Conservation (phyloP, 139 green algal genomes). For the Chlamydomonas sp. region DNA sequence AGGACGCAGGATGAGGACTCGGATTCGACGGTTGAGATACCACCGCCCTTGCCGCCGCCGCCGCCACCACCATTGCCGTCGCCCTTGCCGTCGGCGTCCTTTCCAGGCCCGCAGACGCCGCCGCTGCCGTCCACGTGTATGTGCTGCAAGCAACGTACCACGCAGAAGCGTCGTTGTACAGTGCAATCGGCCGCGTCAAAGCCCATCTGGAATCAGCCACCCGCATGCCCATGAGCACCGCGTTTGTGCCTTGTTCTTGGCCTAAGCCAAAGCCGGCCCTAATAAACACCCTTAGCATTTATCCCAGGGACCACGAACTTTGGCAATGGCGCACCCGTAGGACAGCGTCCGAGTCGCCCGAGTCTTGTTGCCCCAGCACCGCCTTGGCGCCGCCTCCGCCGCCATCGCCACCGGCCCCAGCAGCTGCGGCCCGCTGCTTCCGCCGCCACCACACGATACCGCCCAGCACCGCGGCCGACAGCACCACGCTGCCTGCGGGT, state of each 20-base stretch:
- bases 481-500: not conserved
- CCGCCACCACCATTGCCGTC: not conserved
- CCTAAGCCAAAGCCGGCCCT: no score
- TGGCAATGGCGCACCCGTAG: no score
- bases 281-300: not conserved
- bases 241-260: no score
- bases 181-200: no score
- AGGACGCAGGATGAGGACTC: no score
- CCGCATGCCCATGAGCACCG: no score
- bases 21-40: no score
- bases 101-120: no score
- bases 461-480: not conserved
- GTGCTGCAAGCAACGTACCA: not conserved
- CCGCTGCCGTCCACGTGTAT: not conserved
- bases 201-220: no score
- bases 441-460: conserved; percentile 10
- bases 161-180: no score
- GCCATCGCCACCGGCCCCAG: not conserved
- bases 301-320: not conserved
- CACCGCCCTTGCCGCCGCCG: not conserved
- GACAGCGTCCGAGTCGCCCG: not conserved
- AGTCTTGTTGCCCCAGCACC: conserved; percentile 2
- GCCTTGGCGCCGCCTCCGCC: not conserved
- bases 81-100: not conserved
- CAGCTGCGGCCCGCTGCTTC: not conserved